Conservation (phyloP, 129 eudicot species). For the Chrysanthemum lavandulifolium region DNA sequence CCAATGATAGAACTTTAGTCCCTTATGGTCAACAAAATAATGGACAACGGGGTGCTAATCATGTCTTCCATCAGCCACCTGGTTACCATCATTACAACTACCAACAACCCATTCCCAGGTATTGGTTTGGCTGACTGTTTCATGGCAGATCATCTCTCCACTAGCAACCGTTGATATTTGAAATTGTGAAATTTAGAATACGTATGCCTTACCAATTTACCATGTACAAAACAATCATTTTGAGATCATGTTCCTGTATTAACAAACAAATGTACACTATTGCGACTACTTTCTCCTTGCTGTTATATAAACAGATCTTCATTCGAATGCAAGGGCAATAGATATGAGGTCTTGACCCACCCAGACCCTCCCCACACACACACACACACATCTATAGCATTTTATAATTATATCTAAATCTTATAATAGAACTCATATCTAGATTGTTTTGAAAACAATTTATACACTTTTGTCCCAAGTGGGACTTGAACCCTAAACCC, state of each 20-base stretch:
- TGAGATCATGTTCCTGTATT: neutral
- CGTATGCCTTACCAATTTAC: neutral
- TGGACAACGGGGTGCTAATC: neutral
- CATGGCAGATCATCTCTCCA: neutral
- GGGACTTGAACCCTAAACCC: no score
- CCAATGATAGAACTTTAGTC: neutral
- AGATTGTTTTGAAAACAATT: no score
- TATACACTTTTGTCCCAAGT: no score
- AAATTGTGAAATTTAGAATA: neutral
- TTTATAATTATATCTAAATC: no score
- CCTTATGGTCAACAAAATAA: conserved; percentile 2
- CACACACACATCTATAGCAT: no score
- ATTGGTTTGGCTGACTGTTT: conserved; percentile 6
- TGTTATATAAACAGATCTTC: no score
- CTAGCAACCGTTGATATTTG: neutral
- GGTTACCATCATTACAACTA: conserved; percentile 15
- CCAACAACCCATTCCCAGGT: conserved; percentile 14
- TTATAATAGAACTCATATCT: no score
- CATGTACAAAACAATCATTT: neutral
- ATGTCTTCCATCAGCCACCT: conserved; percentile 17
- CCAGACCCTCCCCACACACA: no score
- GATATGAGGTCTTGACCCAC: neutral
- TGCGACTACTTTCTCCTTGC: no score
- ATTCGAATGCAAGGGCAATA: neutral
- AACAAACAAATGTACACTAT: neutral